Base-by-base conservation (phyloP, 108 stramenopile genomes). In the Cyclotella atomus region DNA sequence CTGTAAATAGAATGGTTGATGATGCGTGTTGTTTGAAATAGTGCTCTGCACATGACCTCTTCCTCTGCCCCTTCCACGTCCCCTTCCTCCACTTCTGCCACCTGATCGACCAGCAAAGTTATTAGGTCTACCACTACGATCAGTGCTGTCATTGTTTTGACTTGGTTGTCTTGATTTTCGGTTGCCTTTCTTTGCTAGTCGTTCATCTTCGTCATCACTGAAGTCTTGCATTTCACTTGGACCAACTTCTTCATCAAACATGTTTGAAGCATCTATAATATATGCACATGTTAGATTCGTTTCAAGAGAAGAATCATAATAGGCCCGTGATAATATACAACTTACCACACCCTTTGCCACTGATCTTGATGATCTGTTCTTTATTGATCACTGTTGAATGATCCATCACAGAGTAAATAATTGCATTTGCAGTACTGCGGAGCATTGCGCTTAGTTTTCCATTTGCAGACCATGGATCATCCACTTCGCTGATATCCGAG, bases 141-240 rank as follows among this genome's bases (percentile, higher is more conserved):
- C 68, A 35, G 25, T 1, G 23, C 53, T 36, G 16, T 16, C 47
- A 20, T 68, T 15, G 38, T 25, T 36, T 52, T 53, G 21, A 27
- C 19, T 8, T 43, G 27, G 57, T n/a, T n/a, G n/a, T n/a, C n/a
- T n/a, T 52, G 55, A 23, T 64, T 69, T 77, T 53, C 61, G 68
- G 52, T 60, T 67, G 27, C 75, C 77, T 71, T 73, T 80, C 73
- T 89, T 91, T 10, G 87, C 83, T 38, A 86, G 59, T 19, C 89
- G 78, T 59, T 94, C 93, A 52, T 90, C 69, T 74, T 94, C 93
- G 63, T 94, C 93, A 61, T 94, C 93, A 43, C 90, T 90, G 65
- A 67, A 70, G 41, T 83, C 91, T 61, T 91, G 71, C 60, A 86
- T 80, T 68, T 92, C 93, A 27, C 75, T 83, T 16, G 75, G 63